A percentile compares a stretch with the other conserved stretches of the same genome.
phyloP scores from a whole-genome alignment of 108 stramenopile species.

The Nitzschia putrida region DNA sequence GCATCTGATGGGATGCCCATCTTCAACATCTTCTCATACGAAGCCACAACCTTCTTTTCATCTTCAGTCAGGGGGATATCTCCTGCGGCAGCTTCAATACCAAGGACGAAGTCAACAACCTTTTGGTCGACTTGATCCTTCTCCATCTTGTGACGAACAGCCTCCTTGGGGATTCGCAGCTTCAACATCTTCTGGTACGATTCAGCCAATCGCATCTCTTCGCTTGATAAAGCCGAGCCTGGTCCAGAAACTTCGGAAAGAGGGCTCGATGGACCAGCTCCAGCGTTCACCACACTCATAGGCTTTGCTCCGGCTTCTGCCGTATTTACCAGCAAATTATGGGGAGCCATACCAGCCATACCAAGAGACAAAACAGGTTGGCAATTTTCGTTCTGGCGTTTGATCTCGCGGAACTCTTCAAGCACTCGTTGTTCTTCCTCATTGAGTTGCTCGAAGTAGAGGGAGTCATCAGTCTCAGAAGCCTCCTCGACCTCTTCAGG shows the following conservation, averaged over 20 bases:
- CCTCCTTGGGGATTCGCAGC: conserved; percentile 45
- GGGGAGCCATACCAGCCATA: neutral
- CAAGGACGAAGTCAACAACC: conserved; percentile 37
- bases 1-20: conserved; percentile 76
- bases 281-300: conserved; percentile 19
- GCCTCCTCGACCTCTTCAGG: neutral
- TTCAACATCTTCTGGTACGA: conserved; percentile 60
- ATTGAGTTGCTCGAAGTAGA: conserved; percentile 44
- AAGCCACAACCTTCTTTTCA: conserved; percentile 54
- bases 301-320: conserved; percentile 16
- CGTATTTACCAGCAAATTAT: neutral
- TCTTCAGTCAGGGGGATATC: conserved; percentile 28
- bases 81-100: conserved; percentile 10
- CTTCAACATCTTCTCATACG: conserved; percentile 75
- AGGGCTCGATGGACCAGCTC: conserved; percentile 27
- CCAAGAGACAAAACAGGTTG: neutral
- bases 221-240: conserved; percentile 11
- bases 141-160: conserved; percentile 55
- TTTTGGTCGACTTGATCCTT: conserved; percentile 37
- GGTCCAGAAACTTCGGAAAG: conserved; percentile 37
- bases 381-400: conserved; percentile 1
- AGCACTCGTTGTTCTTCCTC: conserved; percentile 42
- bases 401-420: conserved; percentile 44
- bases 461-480: conserved; percentile 5
- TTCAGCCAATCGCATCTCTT: conserved; percentile 13